Evolutionary conservation across 345 rosid species (phyloP).

Genomic region (Ceriops tagal): DNA sequence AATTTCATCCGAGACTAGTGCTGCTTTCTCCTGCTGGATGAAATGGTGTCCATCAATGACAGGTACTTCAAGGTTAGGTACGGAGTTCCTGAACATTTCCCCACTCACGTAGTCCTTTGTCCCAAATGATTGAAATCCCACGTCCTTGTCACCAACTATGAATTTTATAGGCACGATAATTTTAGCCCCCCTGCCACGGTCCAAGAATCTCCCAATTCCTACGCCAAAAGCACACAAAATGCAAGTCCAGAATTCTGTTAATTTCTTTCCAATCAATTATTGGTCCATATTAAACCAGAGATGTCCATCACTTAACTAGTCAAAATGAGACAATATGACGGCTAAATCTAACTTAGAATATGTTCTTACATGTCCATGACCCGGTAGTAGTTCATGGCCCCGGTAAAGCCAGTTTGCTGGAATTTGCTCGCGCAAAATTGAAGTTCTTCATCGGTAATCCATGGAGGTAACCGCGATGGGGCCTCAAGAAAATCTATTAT

Average conservation of each 20-base stretch:
- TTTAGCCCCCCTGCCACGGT: conserved; percentile 23
- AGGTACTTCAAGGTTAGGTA: conserved; percentile 22
- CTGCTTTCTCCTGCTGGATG: conserved; percentile 28
- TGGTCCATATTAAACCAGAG: too few relatives aligned
- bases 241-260: too few relatives aligned
- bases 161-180: conserved; percentile 25
- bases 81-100: conserved; percentile 9
- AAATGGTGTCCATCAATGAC: conserved; percentile 27
- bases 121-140: conserved; percentile 18
- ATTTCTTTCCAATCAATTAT: too few relatives aligned
- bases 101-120: conserved; percentile 19
- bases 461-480: conserved; percentile 19
- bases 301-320: too few relatives aligned
- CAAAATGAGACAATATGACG: too few relatives aligned
- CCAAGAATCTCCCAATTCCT: conserved; percentile 31
- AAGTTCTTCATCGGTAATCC: conserved; percentile 31
- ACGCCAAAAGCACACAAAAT: background rate
- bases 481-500: conserved; percentile 31
- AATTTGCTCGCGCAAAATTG: conserved; percentile 29
- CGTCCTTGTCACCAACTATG: conserved; percentile 21
- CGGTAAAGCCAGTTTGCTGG: conserved; percentile 15
- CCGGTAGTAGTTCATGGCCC: conserved; percentile 33
- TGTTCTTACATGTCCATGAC: conserved; percentile 20
- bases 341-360: too few relatives aligned
- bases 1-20: conserved; percentile 14